These are phyloP conservation scores for Jatropha multifida DNA, from an alignment of 441 rosid species.

Conservation along the genomic window DNA sequence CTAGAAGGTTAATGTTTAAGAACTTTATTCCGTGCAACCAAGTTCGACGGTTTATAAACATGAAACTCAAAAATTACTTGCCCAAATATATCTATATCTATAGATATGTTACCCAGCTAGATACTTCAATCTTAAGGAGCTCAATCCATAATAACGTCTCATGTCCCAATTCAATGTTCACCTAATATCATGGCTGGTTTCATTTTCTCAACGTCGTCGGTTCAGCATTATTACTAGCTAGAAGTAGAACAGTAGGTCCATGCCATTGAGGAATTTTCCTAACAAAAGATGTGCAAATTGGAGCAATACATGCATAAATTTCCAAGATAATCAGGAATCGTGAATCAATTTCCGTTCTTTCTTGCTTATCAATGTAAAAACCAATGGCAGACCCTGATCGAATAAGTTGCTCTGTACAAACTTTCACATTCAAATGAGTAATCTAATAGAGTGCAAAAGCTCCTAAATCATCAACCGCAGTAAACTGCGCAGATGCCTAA, in stretches of 20 bases:
- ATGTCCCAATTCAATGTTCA: too few species aligned
- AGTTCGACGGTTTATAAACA: too few species aligned
- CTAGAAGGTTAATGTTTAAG: background rate
- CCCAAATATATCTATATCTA: too few species aligned
- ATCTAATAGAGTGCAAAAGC: background rate
- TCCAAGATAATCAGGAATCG: background rate
- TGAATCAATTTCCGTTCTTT: background rate
- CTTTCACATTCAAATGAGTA: background rate
- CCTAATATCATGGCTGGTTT: background rate
- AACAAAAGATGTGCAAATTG: background rate
- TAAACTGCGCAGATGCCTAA: background rate
- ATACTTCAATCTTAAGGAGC: too few species aligned
- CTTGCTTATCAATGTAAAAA: background rate
- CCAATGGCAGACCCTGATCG: too few species aligned
- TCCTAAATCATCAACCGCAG: background rate
- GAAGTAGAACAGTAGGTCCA: background rate
- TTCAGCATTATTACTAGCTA: background rate
- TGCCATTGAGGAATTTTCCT: background rate
- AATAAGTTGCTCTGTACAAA: background rate
- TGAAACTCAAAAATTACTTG: too few species aligned
- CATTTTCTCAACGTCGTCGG: background rate
- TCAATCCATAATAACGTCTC: too few species aligned
- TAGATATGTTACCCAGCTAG: too few species aligned
- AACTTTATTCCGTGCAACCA: background rate
- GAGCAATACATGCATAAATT: background rate